Base-by-base conservation (phyloP, 805 yeast species). In the Candida chauliodis region DNA sequence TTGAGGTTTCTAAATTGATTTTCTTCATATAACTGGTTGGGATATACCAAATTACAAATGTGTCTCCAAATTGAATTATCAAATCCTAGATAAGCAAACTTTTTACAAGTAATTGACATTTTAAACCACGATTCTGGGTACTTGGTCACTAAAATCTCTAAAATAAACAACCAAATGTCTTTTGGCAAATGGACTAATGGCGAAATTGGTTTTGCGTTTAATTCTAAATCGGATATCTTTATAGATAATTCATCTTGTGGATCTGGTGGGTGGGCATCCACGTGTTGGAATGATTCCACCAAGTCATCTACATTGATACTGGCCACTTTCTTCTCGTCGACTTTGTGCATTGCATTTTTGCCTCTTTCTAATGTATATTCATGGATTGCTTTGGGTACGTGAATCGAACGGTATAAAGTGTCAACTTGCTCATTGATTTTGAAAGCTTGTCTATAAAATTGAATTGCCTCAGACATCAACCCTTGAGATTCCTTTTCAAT, bases 401-500 rank as follows among this genome's bases (percentile, higher is more conserved):
- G 59, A 34, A 71, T 69, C 45, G 75, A 71, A 36, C 95, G 68
- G 56, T 87, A 87, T 16, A 76, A 58, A 34, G 73, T 61, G 53
- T 89, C 96, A 4, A 89, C 89, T 40, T 71, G 71, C 5, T 59
- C 66, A 45, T 73, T 62, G 39, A 79, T 57, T 49, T 73, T 78
- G 55, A 80, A 74, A 2, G 96, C 95, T 45, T 72, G 69, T 44
- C 95, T 66, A 58, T 89, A 89, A 46, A 63, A 73, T 34, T 67
- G 75, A 19, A 86, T 78, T 1, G 96, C 96, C 51, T 88, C 95
- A n/a, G 85, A 73, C 77, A 88, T 71, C 44, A 78, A 66, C 0
- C 96, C 96, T 35, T 69, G 74, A 23, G 73, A 64, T 58, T 89
- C 96, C 51, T 81, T 81, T 34, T 72, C 76, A 0, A 81, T 76